Base-by-base conservation (phyloP, 345 rosid species). In the Jatropha curcas region DNA sequence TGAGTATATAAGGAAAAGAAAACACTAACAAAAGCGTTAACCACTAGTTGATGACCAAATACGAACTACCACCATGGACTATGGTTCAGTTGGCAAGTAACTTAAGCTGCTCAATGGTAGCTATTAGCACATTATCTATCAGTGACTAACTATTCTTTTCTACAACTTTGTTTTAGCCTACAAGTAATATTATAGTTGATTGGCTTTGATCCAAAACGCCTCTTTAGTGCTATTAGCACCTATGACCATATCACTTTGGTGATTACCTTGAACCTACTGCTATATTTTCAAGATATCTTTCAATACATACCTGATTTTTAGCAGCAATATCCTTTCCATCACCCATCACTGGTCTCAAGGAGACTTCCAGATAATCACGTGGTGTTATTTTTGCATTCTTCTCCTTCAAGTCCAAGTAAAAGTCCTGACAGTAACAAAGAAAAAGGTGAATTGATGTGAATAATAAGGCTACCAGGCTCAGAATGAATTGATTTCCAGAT, bases 291-390 rank as follows among this genome's bases (percentile, higher is more conserved):
- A 65, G 2, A 45, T 65, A 27, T 46, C n/a, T 25, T 30, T 30
- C 52, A 20, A 65, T 14, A 27, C 5, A 17, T 86, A 96, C 99
- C 99, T 91, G 96, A 67, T 93, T 91, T 86, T 91, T 91, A 20
- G 95, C 78, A 80, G 77, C 90, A 72, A 90, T 85, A 82, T 91
- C 97, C 66, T 77, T 91, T 81, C 92, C 91, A 70, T 79, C 66
- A 37, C 90, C 98, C 79, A 87, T 87, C 82, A 90, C 89, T 43
- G 98, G 89, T 81, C 87, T 86, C 79, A 93, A 75, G 41, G 99
- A 98, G 83, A 88, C 82, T 82, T 96, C 98, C 43, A 96, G 75
- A 83, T 93, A 96, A 81, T 93, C 98, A 58, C 96, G 92, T 7
- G 97, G 95, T 19, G 90, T 85, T 75, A 96, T 93, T 83, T 80